A percentile compares a stretch with the other conserved stretches of the same genome.
These are phyloP conservation scores for Tausonia pullulans DNA, from an alignment of 1,284 basidiomycete species.

Conservation along the genomic window DNA sequence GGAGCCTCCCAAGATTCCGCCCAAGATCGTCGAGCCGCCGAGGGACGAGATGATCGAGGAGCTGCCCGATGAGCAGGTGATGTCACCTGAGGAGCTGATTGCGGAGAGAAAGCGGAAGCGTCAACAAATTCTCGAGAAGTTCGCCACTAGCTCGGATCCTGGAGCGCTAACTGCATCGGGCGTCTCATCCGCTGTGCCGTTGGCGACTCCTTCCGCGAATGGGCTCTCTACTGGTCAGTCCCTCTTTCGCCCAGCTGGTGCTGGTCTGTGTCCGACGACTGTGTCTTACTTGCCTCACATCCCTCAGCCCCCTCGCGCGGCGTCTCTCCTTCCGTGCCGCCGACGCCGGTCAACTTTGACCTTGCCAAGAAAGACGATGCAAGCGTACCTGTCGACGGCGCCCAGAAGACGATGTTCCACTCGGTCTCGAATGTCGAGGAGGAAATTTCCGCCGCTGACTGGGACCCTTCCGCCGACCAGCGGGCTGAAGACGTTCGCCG, in stretches of 20 bases:
- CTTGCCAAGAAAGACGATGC: conserved; percentile 16
- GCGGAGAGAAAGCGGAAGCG: conserved; percentile 69
- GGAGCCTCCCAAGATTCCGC: conserved; percentile 20
- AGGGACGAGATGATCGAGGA: conserved; percentile 42
- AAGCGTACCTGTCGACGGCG: neutral
- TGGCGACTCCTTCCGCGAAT: conserved; percentile 5
- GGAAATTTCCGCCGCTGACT: conserved; percentile 81
- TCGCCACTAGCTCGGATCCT: conserved; percentile 32
- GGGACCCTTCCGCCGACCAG: conserved; percentile 75
- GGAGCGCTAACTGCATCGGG: conserved; percentile 11
- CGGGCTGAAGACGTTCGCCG: conserved; percentile 44
- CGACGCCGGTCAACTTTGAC: conserved; percentile 18
- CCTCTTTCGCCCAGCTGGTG: neutral
- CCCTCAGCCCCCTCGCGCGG: conserved; percentile 18
- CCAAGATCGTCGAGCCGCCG: conserved; percentile 19
- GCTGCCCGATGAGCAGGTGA: conserved; percentile 46
- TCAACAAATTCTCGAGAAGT: conserved; percentile 75
- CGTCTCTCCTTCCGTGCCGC: conserved; percentile 17
- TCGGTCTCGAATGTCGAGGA: conserved; percentile 42
- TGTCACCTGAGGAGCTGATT: conserved; percentile 57
- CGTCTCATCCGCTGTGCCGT: neutral
- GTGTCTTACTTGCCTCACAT: conserved; percentile 10
- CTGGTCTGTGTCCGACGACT: neutral
- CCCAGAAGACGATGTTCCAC: conserved; percentile 10
- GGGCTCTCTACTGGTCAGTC: conserved; percentile 20